These are phyloP conservation scores for Barnettozyma botsteinii DNA, from an alignment of 805 yeast species.

Conservation along the genomic window DNA sequence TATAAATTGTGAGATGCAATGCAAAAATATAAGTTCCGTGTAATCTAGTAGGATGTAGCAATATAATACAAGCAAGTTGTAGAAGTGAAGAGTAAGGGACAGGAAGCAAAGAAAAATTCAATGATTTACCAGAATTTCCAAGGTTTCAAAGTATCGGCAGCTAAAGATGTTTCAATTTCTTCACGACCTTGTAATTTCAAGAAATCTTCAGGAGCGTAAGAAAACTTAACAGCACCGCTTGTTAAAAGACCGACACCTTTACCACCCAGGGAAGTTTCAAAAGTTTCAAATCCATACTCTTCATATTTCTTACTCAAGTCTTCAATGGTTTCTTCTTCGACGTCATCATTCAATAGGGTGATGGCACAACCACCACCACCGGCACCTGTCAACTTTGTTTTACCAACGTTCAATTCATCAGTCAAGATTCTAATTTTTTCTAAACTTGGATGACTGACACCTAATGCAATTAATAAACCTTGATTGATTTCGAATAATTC, in stretches of 20 bases:
- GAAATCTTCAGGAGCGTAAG: conserved; percentile 31
- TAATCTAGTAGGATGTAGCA: no score
- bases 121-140: conserved; percentile 58
- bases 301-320: conserved; percentile 33
- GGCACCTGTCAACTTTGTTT: conserved; percentile 94
- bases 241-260: conserved; percentile 66
- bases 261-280: conserved; percentile 81
- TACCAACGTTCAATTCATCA: conserved; percentile 63
- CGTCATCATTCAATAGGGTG: conserved; percentile 52
- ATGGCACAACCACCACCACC: conserved; percentile 99
- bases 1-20: no score
- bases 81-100: not conserved
- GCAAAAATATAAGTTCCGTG: no score
- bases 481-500: conserved; percentile 78
- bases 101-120: not conserved
- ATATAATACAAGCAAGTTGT: no score
- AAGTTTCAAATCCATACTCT: conserved; percentile 60
- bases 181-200: conserved; percentile 34
- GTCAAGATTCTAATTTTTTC: conserved; percentile 68
- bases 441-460: conserved; percentile 90
- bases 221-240: conserved; percentile 15
- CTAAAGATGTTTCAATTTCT: conserved; percentile 43
- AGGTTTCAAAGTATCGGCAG: conserved; percentile 34
- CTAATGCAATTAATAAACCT: conserved; percentile 76
- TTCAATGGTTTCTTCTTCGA: conserved; percentile 30